Base-by-base conservation (phyloP, 805 yeast species). In the Candida methanosorbosa region DNA sequence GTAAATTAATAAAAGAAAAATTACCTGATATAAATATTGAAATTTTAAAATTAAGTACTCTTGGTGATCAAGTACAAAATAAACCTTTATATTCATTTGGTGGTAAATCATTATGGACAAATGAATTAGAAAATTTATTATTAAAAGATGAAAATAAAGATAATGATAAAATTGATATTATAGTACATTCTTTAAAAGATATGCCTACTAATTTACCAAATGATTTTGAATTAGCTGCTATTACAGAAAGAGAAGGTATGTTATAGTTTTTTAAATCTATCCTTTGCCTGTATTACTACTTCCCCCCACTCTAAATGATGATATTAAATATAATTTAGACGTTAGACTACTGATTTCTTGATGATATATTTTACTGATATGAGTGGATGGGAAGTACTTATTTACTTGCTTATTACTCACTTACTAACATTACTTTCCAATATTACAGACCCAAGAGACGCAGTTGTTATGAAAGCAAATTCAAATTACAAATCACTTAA, bases 31-130 rank as follows among this genome's bases (percentile, higher is more conserved):
- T 78, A 35, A 56, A 68, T n/a, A 81, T 88, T 52, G 78, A 87
- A 19, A 79, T 92, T 17, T 59, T 83, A 11, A 88, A 95, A 4
- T 68, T 85, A 26, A 71, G 80, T 35, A 90, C 98, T 1, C 65
- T 92, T 24, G 98, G 97, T 18, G 98, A 92, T 63, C 81, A 84
- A 52, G 79, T 82, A 21, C 92, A 78, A 52, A 72, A 70, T 51
- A 79, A 76, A 53, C 96, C 98, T 7, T 66, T 92, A 33, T 92
- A 90, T 57, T 75, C 95, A 4, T 92, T 92, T 60, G 97, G 97
- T 29, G 98, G 98, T 18, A 92, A 92, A 56, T 77, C 96, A 0
- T 58, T 92, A 18, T 92, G 98, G 98, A 92, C 98, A 3, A 83
- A 84, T 52, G 98, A 92, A 59, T 67, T 92, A 38, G 98, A 92